Evolutionary conservation across 805 yeast species (phyloP), one percentile per base, ranked within the genome.

Genomic region (Groenewaldozyma salmanticensis): DNA sequence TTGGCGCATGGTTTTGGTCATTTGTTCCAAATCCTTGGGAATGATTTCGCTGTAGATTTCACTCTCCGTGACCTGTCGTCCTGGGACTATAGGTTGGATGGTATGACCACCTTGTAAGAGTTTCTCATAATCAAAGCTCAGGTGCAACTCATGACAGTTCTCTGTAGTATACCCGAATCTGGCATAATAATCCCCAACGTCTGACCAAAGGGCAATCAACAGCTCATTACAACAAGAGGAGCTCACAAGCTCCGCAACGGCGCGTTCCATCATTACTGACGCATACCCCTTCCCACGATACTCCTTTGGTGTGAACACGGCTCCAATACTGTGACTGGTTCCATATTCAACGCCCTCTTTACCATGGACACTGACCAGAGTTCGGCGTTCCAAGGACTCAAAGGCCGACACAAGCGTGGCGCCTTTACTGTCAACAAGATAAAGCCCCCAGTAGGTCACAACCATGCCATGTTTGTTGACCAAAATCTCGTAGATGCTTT

Each of bases 181-280:
- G 29, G 67, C 62, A 57, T 86, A 86, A 50, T 71, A 83, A 24
- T 67, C 70, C 13, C 82, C 90, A 17, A 82, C 75, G 37, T 79
- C 92, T 46, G 90, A 79, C 67, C 83, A 84, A 39, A 85, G 66
- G 32, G 66, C 64, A 29, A 68, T 57, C 13, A 70, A 55, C 35
- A 44, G 29, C 7, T 48, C 32, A 4, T 57, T 48, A 40, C 64
- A 60, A 9, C 13, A 7, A 24, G 13, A 7, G 7, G 11, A 7
- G 11, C 3, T 17, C 35, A 32, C 2, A 4, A 55, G 48, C 34
- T 24, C 27, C 21, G 45, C 42, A 15, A 46, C 45, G 1, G 50
- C 52, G 13, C 34, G 31, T 4, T 31, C 17, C 34, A 79, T 59
- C 79, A 79, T 69, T 21, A 43, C 40, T 5, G 57, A 56, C 0